Percentiles rank a stretch among this genome's conserved stretches.
These are phyloP conservation scores for Russula vinacea DNA, from an alignment of 768 basidiomycete species.

Conservation along the genomic window DNA sequence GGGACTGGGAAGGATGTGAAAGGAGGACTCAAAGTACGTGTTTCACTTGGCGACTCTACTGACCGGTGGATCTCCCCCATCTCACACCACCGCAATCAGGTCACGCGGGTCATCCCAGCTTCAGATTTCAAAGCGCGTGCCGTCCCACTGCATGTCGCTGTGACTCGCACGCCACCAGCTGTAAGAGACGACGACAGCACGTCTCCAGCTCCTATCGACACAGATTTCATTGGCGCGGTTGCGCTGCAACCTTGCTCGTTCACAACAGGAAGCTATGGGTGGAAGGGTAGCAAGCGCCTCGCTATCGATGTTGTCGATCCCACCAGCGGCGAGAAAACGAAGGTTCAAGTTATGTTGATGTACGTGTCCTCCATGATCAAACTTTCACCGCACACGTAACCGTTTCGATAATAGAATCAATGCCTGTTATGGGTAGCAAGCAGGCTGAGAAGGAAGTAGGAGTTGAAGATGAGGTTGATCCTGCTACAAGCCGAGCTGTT, in stretches of 20 bases:
- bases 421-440: constrained; percentile 70
- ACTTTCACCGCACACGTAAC: background rate
- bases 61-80: background rate
- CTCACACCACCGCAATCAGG: background rate
- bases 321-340: constrained; percentile 51
- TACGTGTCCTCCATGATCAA: constrained; percentile 41
- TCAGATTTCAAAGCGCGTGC: constrained; percentile 62
- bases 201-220: constrained; percentile 45
- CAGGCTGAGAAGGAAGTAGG: constrained; percentile 43
- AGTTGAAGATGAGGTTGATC: constrained; percentile 34
- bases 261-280: constrained; percentile 75
- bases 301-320: constrained; percentile 57
- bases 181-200: constrained; percentile 39
- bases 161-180: constrained; percentile 62
- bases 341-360: constrained; percentile 72
- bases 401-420: constrained; percentile 53
- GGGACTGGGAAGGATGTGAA: constrained; percentile 13
- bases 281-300: constrained; percentile 74
- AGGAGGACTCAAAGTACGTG: constrained; percentile 20
- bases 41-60: background rate
- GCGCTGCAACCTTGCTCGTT: constrained; percentile 60
- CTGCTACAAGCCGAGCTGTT: constrained; percentile 25
- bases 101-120: constrained; percentile 29
- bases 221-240: constrained; percentile 57
- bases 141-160: constrained; percentile 61